These are phyloP conservation scores for Aspergillus ochraceus DNA, from an alignment of 2,329 filamentous ascomycete species.

Conservation along the genomic window DNA sequence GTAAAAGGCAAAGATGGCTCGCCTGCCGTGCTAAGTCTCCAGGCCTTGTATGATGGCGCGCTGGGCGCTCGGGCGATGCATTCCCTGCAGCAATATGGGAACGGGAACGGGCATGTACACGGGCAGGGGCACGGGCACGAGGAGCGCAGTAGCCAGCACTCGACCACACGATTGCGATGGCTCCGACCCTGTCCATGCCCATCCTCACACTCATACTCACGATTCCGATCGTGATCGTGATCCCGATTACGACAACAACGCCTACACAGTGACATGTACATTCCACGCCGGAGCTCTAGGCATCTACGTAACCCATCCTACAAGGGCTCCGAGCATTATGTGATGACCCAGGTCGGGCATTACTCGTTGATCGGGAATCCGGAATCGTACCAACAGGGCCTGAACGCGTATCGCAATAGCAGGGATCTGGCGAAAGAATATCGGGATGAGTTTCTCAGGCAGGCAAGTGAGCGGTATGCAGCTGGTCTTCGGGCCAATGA, in stretches of 20 bases:
- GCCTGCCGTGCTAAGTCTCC: not conserved
- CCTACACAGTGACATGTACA: no score
- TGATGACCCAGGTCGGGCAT: not conserved
- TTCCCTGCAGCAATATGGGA: not conserved
- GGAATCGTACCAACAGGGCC: no score
- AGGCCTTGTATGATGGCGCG: slow-evolving; percentile 4
- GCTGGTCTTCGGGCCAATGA: not conserved
- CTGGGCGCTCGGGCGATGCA: slow-evolving; percentile 5
- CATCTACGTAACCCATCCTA: not conserved
- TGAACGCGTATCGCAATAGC: no score
- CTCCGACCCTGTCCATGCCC: not conserved
- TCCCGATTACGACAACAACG: not conserved
- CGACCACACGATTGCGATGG: not conserved
- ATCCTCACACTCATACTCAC: no score
- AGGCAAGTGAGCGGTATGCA: no score
- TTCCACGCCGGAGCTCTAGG: no score
- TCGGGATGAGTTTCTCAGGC: no score
- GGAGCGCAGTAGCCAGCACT: no score
- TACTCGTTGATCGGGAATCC: no score
- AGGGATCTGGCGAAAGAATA: no score
- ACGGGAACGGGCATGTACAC: not conserved
- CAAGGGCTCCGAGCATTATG: not conserved
- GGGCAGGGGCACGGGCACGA: not conserved
- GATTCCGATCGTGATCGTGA: no score
- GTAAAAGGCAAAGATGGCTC: not conserved